These are phyloP conservation scores for Globisporangium lucens DNA, from an alignment of 352 stramenopile species.

Conservation along the genomic window DNA sequence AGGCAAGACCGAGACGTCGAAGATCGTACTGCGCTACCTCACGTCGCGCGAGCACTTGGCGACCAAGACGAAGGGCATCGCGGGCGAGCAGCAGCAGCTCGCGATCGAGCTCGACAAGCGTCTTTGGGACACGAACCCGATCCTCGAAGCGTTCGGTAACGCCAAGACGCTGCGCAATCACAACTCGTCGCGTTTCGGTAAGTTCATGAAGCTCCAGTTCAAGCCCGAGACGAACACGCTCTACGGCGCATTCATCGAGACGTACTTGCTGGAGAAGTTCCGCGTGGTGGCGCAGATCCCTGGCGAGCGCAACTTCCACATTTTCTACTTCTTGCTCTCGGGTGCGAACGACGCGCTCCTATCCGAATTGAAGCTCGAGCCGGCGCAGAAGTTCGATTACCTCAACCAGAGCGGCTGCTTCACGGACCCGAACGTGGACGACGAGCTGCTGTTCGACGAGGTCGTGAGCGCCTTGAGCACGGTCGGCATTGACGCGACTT, in stretches of 20 bases:
- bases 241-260: constrained; percentile 81
- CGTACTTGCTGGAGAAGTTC: constrained; percentile 89
- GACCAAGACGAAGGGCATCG: constrained; percentile 32
- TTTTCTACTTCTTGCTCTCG: constrained; percentile 89
- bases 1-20: constrained; percentile 87
- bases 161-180: constrained; percentile 88
- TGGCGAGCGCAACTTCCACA: constrained; percentile 89
- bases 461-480: constrained; percentile 72
- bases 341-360: constrained; percentile 62
- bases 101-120: constrained; percentile 83
- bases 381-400: constrained; percentile 65
- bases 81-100: constrained; percentile 45
- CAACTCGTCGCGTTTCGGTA: constrained; percentile 86
- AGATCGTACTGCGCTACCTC: constrained; percentile 88
- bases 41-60: constrained; percentile 76
- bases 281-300: constrained; percentile 84
- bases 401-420: constrained; percentile 87
- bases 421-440: constrained; percentile 81
- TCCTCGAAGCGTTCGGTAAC: constrained; percentile 87
- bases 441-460: constrained; percentile 86
- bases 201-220: constrained; percentile 92
- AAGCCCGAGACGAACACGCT: constrained; percentile 66
- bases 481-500: constrained; percentile 59
- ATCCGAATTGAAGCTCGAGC: constrained; percentile 55
- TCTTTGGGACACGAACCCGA: constrained; percentile 87